phyloP scores from a whole-genome alignment of 352 stramenopile genomes.

The Phytophthora podocarpi region DNA sequence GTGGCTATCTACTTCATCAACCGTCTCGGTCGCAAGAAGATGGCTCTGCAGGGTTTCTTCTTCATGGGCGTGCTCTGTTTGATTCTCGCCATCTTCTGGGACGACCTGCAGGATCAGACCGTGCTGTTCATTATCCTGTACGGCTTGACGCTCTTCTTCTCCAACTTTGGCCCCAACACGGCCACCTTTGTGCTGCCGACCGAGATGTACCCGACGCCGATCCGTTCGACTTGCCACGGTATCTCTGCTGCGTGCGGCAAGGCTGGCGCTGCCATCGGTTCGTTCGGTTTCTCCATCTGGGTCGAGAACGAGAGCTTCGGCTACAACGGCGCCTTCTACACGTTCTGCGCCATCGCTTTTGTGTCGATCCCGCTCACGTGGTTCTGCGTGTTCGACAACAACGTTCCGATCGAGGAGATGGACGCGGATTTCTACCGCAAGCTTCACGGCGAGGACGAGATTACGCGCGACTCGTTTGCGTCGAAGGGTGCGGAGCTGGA shows the following conservation, averaged over 20 bases:
- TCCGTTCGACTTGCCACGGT: slow-evolving; percentile 87
- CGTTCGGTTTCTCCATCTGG: slow-evolving; percentile 72
- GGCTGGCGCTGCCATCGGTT: slow-evolving; percentile 73
- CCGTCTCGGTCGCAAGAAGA: slow-evolving; percentile 63
- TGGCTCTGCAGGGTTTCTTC: slow-evolving; percentile 79
- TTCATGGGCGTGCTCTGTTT: slow-evolving; percentile 77
- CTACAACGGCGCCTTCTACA: slow-evolving; percentile 67
- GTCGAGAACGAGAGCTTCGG: slow-evolving; percentile 60
- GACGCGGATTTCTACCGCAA: slow-evolving; percentile 61
- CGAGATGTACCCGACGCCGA: slow-evolving; percentile 86
- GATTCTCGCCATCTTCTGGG: slow-evolving; percentile 66
- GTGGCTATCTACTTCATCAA: slow-evolving; percentile 79
- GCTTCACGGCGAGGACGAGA: slow-evolving; percentile 37
- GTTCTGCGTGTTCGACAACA: slow-evolving; percentile 76
- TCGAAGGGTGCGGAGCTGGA: slow-evolving; percentile 36
- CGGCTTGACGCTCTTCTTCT: slow-evolving; percentile 78
- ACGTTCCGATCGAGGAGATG: slow-evolving; percentile 57
- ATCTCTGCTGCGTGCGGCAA: slow-evolving; percentile 90
- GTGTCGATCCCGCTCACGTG: slow-evolving; percentile 65
- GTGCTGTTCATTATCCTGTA: slow-evolving; percentile 80
- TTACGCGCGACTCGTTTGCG: slow-evolving; percentile 44
- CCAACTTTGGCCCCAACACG: slow-evolving; percentile 88
- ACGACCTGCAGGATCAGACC: slow-evolving; percentile 48
- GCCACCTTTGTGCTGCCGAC: slow-evolving; percentile 91
- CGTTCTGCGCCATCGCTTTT: slow-evolving; percentile 55